Evolutionary conservation across 2,329 filamentous ascomycete genomes (phyloP).

Genomic region (Botrytis aclada): DNA sequence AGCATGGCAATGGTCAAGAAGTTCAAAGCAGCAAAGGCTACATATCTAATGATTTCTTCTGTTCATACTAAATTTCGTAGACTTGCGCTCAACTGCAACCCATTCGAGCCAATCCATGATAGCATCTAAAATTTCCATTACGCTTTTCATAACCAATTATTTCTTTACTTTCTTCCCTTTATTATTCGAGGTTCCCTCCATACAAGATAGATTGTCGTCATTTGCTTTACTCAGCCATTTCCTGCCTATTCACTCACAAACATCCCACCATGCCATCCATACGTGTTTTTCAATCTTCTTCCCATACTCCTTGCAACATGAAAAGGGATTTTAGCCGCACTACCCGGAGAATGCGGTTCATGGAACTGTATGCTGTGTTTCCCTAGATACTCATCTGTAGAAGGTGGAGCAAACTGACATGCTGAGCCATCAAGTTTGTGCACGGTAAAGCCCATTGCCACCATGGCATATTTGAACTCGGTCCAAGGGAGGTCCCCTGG

Average conservation of each 20-base stretch:
- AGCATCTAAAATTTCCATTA: background rate
- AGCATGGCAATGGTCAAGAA: background rate
- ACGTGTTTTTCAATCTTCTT: background rate
- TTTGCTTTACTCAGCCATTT: background rate
- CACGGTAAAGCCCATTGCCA: background rate
- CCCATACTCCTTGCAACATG: background rate
- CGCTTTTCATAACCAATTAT: background rate
- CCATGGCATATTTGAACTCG: background rate
- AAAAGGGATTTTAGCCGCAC: background rate
- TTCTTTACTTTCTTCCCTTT: background rate
- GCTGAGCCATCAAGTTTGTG: background rate
- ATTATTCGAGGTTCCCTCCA: background rate
- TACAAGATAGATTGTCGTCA: background rate
- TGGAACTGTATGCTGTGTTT: background rate
- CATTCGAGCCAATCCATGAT: background rate
- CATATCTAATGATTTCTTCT: background rate
- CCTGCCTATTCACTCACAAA: background rate
- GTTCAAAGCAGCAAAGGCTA: background rate
- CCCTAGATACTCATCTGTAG: background rate
- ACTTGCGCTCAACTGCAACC: background rate
- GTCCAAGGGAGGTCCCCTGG: background rate
- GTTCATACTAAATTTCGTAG: background rate
- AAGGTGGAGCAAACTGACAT: background rate
- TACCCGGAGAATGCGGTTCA: background rate
- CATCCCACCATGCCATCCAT: background rate